Base-by-base conservation (phyloP, 306 rosid species). In the Astragalus membranaceus region DNA sequence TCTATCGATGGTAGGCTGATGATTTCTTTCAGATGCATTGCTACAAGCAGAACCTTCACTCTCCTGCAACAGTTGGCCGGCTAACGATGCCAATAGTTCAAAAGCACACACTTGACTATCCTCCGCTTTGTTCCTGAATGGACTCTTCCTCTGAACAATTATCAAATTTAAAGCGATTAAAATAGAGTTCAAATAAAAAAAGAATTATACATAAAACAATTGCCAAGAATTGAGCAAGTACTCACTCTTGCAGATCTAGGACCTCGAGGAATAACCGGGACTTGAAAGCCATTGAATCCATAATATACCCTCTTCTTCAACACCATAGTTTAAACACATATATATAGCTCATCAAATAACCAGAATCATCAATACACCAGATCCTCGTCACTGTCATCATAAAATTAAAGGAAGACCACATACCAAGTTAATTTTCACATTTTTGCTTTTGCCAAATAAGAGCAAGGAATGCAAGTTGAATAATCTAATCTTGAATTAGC, bases 231-330 rank as follows among this genome's bases (percentile, higher is more conserved):
- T 36, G 10, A 55, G 53, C n/a, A 58, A 63, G 43, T 57, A 71
- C 96, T 82, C 78, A 93, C 98, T 78, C 97, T 84, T 56, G 81
- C 84, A 82, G 98, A 93, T 88, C 98, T 85, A 76, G 93, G 97
- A 78, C 81, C 93, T 85, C 75, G 79, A 41, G 98, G 97, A 78
- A 93, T 78, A 53, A 79, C 29, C 8, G 92, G 89, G 73, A 82
- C 85, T 60, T 44, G 90, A 83, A 90, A 84, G 73, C 98, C 93
- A 15, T 52, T 72, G 69, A 82, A 84, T 82, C 91, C 87, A 82
- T 82, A 49, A 69, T 84, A 84, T 60, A 79, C 75, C 83, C 82
- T 90, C 79, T 88, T 93, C 89, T 88, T 88, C 79, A 75, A 79
- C 90, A 88, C 96, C 96, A 93, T 93, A 78, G 81, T 79, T 85